Evolutionary conservation across 441 rosid species (phyloP), one percentile per base, ranked within the genome.

Genomic region (Codiaeum variegatum): DNA sequence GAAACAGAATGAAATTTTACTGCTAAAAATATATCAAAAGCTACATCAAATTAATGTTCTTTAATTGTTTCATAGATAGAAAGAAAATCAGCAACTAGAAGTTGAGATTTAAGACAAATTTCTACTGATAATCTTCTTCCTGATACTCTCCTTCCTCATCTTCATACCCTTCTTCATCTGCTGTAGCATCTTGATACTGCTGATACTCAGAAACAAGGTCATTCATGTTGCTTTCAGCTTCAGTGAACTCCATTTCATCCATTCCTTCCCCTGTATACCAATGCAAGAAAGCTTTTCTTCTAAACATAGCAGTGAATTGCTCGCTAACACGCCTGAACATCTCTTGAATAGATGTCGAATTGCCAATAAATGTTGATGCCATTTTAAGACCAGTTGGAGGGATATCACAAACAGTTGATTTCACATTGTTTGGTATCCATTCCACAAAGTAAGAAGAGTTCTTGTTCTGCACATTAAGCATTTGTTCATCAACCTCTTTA

Each of bases 281-380:
- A 40, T 40, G 44, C 44, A 40, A 40, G 44, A 40, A 40, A 40
- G 44, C 44, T 40, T 40, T 40, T 40, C 44, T 40, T 40, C 44
- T 40, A 40, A 40, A 40, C 44, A 40, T 40, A 13, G 44, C 44
- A 9, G 44, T 40, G 74, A 91, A 91, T 51, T 91, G 96, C 82
- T 91, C 96, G 0, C 96, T 89, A 24, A 90, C 96, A 26, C 93
- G 78, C 87, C 93, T 83, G 12, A 90, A 90, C 94, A 90, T 90
- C 82, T 90, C 95, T 51, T 90, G 93, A 3, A 89, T 89, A 1
- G 95, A 90, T 3, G 95, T 90, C 0, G 95, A 90, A 68, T 90
- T 90, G 0, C 96, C 96, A 0, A 91, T 91, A 69, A 91, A 91
- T 0, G 96, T 91, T 0, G 94, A 91, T 1, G 96, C 91, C 96